Evolutionary conservation across 306 rosid species (phyloP), one percentile per base, ranked within the genome.

Genomic region (Crotalaria pallida): DNA sequence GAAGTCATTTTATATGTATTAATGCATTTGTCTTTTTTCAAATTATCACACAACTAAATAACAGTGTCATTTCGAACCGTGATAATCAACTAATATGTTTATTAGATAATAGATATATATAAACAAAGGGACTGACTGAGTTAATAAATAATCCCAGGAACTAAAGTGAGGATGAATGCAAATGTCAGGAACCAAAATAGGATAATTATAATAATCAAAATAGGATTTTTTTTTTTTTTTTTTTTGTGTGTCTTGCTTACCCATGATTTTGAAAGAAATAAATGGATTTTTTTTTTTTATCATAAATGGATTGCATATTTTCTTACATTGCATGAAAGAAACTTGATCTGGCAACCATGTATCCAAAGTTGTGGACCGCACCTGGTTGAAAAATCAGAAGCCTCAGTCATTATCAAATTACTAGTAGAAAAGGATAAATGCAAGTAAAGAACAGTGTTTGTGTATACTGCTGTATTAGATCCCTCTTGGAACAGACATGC

Each of bases 311-410:
- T 40, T 17, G 44, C 24, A 13, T 57, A 44, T 3, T 65, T 75
- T 33, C 98, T 88, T 90, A 90, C 98, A 78, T 77, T 88, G 91
- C 98, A 92, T 90, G 76, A 82, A 88, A 67, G 96, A 79, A 77
- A 90, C 82, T 82, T 92, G 98, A 27, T 92, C 90, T n/a, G 98
- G 91, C 63, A 92, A 81, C 98, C 98, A 92, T 57, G 96, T 90
- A 84, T 92, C 98, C 88, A 92, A 84, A 79, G 96, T 88, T 45
- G 96, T 86, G 16, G 98, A 92, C 58, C 96, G 84, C 65, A 90
- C 96, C 98, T 92, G 64, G 61, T 62, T n/a, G 16, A 68, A 78
- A 80, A 80, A 69, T 67, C 31, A 72, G 62, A 71, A 83, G 69
- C 26, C 58, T 71, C 43, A 75, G 70, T 62, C 55, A 36, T 21